These are phyloP conservation scores for Spatholobus suberectus DNA, from an alignment of 306 rosid genomes.

Conservation along the genomic window DNA sequence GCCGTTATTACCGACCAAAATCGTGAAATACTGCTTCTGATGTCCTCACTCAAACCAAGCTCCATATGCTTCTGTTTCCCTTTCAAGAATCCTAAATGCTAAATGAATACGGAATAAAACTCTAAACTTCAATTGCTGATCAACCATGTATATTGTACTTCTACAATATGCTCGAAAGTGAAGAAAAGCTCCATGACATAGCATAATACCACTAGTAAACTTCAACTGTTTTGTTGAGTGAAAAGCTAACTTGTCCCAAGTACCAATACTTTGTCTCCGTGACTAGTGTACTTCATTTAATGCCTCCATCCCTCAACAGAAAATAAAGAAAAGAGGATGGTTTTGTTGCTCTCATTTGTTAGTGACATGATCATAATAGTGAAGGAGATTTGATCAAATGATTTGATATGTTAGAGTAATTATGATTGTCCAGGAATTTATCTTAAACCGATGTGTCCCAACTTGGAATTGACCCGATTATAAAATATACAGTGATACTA, in stretches of 20 bases:
- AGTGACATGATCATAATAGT: slow-evolving; percentile 39
- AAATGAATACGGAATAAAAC: neutral
- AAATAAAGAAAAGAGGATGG: neutral
- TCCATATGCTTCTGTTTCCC: slow-evolving; percentile 41
- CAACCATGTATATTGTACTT: neutral
- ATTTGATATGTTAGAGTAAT: slow-evolving; percentile 52
- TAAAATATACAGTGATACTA: slow-evolving; percentile 33
- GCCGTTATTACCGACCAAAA: slow-evolving; percentile 29
- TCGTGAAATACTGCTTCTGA: neutral
- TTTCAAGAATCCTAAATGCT: slow-evolving; percentile 19
- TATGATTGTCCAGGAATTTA: slow-evolving; percentile 52
- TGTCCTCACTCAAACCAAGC: slow-evolving; percentile 2
- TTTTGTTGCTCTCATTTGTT: slow-evolving; percentile 28
- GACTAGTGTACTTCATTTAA: slow-evolving; percentile 5
- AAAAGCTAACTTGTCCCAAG: slow-evolving; percentile 22
- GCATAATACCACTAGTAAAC: neutral
- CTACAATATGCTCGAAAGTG: neutral
- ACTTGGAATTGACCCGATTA: slow-evolving; percentile 66
- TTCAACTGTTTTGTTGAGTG: neutral
- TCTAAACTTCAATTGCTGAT: slow-evolving; percentile 1
- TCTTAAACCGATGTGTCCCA: slow-evolving; percentile 48
- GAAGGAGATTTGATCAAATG: slow-evolving; percentile 44
- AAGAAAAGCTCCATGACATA: neutral
- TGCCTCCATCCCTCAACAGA: neutral
- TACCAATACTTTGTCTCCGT: slow-evolving; percentile 28